These are phyloP conservation scores for Pyrus hybrid DNA, from an alignment of 331 rosid genomes.

Conservation along the genomic window DNA sequence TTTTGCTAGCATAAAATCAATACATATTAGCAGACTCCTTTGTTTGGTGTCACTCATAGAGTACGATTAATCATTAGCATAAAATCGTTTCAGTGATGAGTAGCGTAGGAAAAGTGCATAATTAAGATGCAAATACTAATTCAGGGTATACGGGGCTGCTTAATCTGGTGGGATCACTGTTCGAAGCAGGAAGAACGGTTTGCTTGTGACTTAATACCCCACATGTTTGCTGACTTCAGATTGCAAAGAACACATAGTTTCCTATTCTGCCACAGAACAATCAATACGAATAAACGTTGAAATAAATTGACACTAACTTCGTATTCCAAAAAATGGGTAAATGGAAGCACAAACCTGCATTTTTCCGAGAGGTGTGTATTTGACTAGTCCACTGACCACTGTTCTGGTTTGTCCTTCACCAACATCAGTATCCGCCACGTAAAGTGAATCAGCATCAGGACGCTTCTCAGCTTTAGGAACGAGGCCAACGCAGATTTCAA, in stretches of 20 bases:
- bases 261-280: slow-evolving; percentile 53
- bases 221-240: slow-evolving; percentile 78
- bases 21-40: not conserved
- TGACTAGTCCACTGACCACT: slow-evolving; percentile 95
- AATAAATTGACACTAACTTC: too few species aligned
- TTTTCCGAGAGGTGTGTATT: slow-evolving; percentile 70
- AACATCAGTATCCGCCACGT: slow-evolving; percentile 87
- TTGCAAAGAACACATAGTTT: slow-evolving; percentile 95
- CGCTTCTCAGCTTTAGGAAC: slow-evolving; percentile 64
- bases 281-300: too few species aligned
- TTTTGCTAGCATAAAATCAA: too few species aligned
- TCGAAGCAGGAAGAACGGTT: slow-evolving; percentile 93
- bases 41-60: not conserved
- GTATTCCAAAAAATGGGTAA: not conserved
- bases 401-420: slow-evolving; percentile 85
- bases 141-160: slow-evolving; percentile 5
- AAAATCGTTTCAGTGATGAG: not conserved
- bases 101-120: not conserved
- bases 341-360: slow-evolving; percentile 61
- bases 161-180: slow-evolving; percentile 56
- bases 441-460: slow-evolving; percentile 89
- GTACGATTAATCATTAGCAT: not conserved
- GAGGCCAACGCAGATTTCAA: slow-evolving; percentile 82
- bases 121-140: not conserved
- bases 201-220: slow-evolving; percentile 91